These are phyloP conservation scores for Cenchrus purpureus DNA, from an alignment of 176 grass and related monocot species.

Conservation along the genomic window DNA sequence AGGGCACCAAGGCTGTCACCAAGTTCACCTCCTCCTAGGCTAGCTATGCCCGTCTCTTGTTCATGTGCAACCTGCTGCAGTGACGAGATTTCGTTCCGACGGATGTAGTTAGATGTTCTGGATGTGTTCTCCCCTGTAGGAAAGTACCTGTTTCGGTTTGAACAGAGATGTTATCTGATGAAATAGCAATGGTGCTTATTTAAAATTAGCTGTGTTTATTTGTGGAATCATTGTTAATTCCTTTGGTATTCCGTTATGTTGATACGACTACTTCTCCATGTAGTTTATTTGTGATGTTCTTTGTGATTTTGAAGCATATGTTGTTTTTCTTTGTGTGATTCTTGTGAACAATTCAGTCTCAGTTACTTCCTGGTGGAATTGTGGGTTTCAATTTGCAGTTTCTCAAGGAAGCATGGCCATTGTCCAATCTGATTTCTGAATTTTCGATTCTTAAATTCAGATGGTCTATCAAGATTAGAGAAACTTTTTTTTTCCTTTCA, in stretches of 20 bases:
- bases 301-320: too few species aligned
- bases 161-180: neutral
- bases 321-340: too few species aligned
- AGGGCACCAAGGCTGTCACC: slow-evolving; percentile 72
- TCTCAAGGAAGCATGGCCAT: neutral
- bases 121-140: neutral
- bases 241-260: neutral
- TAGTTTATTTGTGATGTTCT: neutral
- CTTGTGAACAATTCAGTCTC: too few species aligned
- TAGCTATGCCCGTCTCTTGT: neutral
- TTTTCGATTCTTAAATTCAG: too few species aligned
- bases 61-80: neutral
- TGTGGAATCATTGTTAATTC: neutral
- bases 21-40: slow-evolving; percentile 59
- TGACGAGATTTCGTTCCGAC: neutral
- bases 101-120: neutral
- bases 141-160: neutral
- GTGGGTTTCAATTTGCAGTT: neutral
- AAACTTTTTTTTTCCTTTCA: too few species aligned
- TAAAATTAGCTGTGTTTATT: neutral
- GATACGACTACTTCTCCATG: neutral
- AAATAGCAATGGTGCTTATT: neutral
- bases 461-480: too few species aligned
- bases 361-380: neutral
- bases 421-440: neutral